phyloP scores from a whole-genome alignment of 257 asterid genomes.

The Haberlea rhodopensis region DNA sequence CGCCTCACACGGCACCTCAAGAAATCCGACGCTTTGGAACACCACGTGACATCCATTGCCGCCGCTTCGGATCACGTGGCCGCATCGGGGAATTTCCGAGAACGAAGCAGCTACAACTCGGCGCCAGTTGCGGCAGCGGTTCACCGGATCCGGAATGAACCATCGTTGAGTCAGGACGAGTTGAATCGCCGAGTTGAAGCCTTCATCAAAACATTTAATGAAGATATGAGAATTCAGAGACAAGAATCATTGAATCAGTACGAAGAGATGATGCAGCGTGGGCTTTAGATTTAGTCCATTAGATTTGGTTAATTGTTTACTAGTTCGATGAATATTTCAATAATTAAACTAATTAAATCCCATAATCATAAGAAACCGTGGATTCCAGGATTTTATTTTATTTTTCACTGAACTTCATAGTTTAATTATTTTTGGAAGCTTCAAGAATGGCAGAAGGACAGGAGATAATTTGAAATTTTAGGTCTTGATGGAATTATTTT shows the following conservation, averaged over 20 bases:
- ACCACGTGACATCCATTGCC: constrained; percentile 6
- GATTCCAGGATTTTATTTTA: neutral
- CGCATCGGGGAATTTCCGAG: constrained; percentile 57
- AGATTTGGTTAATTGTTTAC: neutral
- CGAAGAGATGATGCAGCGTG: constrained; percentile 55
- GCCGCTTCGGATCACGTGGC: constrained; percentile 25
- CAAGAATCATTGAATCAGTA: constrained; percentile 57
- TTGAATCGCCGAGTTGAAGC: constrained; percentile 68
- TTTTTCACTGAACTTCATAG: no score
- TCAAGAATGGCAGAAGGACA: neutral
- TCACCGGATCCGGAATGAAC: constrained; percentile 42
- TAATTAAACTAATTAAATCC: neutral
- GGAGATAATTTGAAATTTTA: no score
- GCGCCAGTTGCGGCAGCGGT: constrained; percentile 16
- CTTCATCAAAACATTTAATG: constrained; percentile 57
- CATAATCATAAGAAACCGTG: neutral
- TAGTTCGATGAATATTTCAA: neutral
- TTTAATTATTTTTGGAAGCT: neutral
- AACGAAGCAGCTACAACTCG: constrained; percentile 30
- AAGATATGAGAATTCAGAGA: constrained; percentile 69
- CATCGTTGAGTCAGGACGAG: constrained; percentile 65
- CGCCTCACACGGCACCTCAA: constrained; percentile 42
- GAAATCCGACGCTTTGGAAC: constrained; percentile 52
- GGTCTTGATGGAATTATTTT: no score
- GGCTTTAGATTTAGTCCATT: constrained; percentile 24